Conservation (phyloP, 2,329 filamentous ascomycete species). For the Neofusicoccum kwambonambiense region DNA sequence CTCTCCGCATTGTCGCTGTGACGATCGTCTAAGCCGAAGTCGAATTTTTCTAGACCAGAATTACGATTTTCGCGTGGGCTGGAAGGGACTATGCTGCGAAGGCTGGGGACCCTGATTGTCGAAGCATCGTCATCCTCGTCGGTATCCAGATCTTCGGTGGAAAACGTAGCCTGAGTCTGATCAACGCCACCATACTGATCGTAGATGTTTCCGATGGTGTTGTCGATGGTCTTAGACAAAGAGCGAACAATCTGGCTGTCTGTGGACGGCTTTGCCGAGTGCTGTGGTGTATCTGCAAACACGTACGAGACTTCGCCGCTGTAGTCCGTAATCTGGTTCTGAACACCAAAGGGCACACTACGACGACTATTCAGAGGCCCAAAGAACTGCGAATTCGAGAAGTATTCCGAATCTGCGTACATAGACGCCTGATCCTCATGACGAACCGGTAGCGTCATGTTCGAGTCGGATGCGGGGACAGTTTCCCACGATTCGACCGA, state of each 20-base stretch:
- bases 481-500: constrained; percentile 6
- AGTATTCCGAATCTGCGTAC: not conserved
- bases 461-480: not conserved
- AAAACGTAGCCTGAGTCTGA: not conserved
- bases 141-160: not conserved
- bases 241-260: constrained; percentile 16
- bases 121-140: not conserved
- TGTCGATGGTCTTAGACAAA: not conserved
- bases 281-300: not conserved
- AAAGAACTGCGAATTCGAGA: not conserved
- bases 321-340: constrained; percentile 18
- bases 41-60: constrained; percentile 27
- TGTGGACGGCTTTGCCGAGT: not conserved
- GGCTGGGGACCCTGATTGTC: not conserved
- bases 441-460: too few relatives aligned
- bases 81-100: not conserved
- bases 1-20: constrained; percentile 3
- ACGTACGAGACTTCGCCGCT: constrained; percentile 5
- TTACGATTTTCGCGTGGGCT: not conserved
- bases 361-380: constrained; percentile 7
- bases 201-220: constrained; percentile 16
- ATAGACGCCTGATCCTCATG: not conserved
- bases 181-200: constrained; percentile 8
- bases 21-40: constrained; percentile 24
- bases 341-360: constrained; percentile 17